Evolutionary conservation across 169 alveolate genomes (phyloP).

Genomic region (Eimeria falciformis): DNA sequence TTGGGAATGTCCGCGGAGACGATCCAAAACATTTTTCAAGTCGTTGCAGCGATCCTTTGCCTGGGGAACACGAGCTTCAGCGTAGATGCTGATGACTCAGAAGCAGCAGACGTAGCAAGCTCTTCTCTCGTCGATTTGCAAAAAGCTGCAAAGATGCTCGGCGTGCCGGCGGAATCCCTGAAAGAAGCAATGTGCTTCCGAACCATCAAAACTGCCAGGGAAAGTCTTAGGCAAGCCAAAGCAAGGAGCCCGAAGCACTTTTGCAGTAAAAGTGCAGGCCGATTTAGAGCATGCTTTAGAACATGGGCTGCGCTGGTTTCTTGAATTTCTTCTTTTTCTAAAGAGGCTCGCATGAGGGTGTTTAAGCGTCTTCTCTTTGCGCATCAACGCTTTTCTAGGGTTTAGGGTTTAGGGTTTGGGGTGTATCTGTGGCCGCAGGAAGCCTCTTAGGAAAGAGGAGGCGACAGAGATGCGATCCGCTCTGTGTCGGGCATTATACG

Average conservation of each 20-base stretch:
- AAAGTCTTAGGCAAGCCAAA: constrained; percentile 66
- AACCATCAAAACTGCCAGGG: constrained; percentile 78
- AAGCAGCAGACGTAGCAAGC: constrained; percentile 59
- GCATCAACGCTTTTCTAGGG: not conserved
- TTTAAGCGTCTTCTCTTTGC: too few species aligned
- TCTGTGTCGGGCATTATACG: constrained; percentile 96
- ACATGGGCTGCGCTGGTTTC: too few species aligned
- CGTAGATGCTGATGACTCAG: constrained; percentile 80
- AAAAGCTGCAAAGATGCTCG: constrained; percentile 82
- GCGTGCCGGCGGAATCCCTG: constrained; percentile 80
- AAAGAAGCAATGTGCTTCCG: constrained; percentile 81
- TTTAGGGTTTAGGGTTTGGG: not conserved
- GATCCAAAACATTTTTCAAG: constrained; percentile 81
- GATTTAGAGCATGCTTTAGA: too few species aligned
- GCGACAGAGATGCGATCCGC: constrained; percentile 93
- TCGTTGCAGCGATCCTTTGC: constrained; percentile 88
- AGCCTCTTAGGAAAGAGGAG: constrained; percentile 86
- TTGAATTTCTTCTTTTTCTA: too few species aligned
- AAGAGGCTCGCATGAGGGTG: too few species aligned
- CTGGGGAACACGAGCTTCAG: constrained; percentile 92
- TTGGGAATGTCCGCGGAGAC: constrained; percentile 87
- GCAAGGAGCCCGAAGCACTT: too few species aligned
- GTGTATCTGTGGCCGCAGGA: constrained; percentile 77
- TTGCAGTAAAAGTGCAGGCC: too few species aligned
- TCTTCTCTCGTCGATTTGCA: constrained; percentile 64